A percentile compares a stretch with the other conserved stretches of the same genome.
phyloP scores from a whole-genome alignment of 1,284 basidiomycete species.

The Cryptococcus sp. region DNA sequence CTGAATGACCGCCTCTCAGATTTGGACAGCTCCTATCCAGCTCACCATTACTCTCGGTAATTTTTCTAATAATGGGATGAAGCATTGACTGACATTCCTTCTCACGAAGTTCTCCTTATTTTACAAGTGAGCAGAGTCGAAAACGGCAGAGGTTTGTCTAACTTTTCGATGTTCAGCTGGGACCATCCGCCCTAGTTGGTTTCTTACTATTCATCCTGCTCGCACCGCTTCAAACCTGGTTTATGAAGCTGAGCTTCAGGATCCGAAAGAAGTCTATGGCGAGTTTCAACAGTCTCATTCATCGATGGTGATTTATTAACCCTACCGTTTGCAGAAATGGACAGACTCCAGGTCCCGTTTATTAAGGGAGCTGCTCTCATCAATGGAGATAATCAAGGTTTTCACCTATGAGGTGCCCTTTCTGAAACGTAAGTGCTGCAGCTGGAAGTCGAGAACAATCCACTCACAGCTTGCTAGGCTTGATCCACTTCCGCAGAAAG shows the following conservation, averaged over 20 bases:
- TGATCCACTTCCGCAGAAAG: conserved; percentile 59
- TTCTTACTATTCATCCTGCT: conserved; percentile 71
- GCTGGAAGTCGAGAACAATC: background rate
- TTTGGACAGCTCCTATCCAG: conserved; percentile 73
- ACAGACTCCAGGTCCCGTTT: conserved; percentile 82
- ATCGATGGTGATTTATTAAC: background rate
- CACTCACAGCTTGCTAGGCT: conserved; percentile 52
- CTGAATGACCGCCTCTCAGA: conserved; percentile 13
- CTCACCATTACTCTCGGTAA: conserved; percentile 59
- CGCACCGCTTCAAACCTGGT: conserved; percentile 67
- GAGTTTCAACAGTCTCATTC: conserved; percentile 1
- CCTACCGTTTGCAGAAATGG: conserved; percentile 55
- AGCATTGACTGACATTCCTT: background rate
- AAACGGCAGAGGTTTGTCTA: too few relatives aligned
- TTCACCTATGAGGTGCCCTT: conserved; percentile 71
- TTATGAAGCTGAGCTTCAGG: conserved; percentile 68
- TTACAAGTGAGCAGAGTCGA: conserved; percentile 56
- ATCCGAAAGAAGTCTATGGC: conserved; percentile 63
- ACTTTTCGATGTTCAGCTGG: conserved; percentile 57
- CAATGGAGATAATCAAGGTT: conserved; percentile 74
- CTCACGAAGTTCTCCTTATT: conserved; percentile 57
- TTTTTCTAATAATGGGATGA: background rate
- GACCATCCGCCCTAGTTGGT: conserved; percentile 72
- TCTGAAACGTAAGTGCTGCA: conserved; percentile 58
- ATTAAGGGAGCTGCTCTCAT: conserved; percentile 71